These are phyloP conservation scores for Penicillium corylophilum DNA, from an alignment of 2,329 filamentous ascomycete genomes.

Conservation along the genomic window DNA sequence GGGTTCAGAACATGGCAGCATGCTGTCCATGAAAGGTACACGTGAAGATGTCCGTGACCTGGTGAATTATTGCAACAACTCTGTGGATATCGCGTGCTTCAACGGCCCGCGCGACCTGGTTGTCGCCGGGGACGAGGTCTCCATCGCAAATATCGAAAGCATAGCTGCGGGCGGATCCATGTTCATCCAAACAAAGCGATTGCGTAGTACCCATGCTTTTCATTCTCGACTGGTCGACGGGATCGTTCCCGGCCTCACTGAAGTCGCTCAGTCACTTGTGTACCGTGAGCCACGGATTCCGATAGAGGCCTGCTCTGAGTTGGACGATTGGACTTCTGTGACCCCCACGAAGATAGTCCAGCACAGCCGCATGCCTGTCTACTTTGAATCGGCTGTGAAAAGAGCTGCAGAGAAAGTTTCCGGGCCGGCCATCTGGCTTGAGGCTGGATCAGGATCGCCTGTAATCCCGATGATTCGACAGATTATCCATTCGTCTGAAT, in stretches of 20 bases:
- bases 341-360: slow-evolving; percentile 7
- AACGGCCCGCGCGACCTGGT: slow-evolving; percentile 25
- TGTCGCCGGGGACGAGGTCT: slow-evolving; percentile 16
- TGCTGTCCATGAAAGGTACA: slow-evolving; percentile 32
- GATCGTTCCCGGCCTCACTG: slow-evolving; percentile 29
- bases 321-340: slow-evolving; percentile 11
- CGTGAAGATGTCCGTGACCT: background rate
- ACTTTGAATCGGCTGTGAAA: slow-evolving; percentile 45
- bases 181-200: slow-evolving; percentile 39
- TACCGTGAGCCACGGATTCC: too few relatives aligned
- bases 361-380: slow-evolving; percentile 47
- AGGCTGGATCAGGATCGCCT: slow-evolving; percentile 42
- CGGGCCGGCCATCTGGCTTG: slow-evolving; percentile 33
- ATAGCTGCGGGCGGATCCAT: too few relatives aligned
- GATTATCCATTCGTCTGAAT: slow-evolving; percentile 17
- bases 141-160: slow-evolving; percentile 12
- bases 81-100: slow-evolving; percentile 37
- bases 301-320: slow-evolving; percentile 7
- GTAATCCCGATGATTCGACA: slow-evolving; percentile 35
- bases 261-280: background rate
- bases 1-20: slow-evolving; percentile 33
- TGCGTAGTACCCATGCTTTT: slow-evolving; percentile 51
- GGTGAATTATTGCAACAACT: background rate
- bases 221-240: slow-evolving; percentile 46
- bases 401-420: slow-evolving; percentile 31